Evolutionary conservation across 2,329 filamentous ascomycete species (phyloP), one percentile per base, ranked within the genome.

Genomic region (Aotearoamyces nothofagi): DNA sequence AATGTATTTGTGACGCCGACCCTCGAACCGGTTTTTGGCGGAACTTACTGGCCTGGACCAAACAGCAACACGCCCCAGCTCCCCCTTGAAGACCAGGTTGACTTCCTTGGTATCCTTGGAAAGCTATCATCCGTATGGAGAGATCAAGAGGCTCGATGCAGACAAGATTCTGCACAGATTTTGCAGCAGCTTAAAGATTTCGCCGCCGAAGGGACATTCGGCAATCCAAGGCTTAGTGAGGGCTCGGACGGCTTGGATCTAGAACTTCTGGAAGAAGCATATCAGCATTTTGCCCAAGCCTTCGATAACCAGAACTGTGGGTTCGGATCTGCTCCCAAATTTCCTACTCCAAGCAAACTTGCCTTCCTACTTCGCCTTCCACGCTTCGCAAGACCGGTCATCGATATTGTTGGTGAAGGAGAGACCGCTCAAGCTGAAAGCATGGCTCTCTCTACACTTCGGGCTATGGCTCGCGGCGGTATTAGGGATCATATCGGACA

Each of bases 1-100:
- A 96, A 94, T 47, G 76, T 93, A n/a, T 96, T 98, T 50, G 66
- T 96, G 16, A 98, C 90, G 0, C 84, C 90, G 1, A 77, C 92
- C 41, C 66, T 96, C 15, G 78, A 93, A 46, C 90, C 90, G 1
- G 79, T 98, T 7, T 96, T 94, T 54, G 90, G 90, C 20, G 87
- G 87, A 14, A 94, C 87, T 6, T 96, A 94, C 53, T 96, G 84
- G 80, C 83, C 86, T 4, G 66, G 47, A 20, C 47, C 47, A 20
- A 50, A 50, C 5, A 57, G 53, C 14, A 47, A 56, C 7, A 53
- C 52, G 1, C 52, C 53, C n/a, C 43, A 40, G 10, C 43, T 42
- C 12, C 36, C 41, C 3, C 45, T 51, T 4, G 54, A 63, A 25
- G 70, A 72, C 25, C 69, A 76, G 4, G 65, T 81, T n/a, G 76